Conservation (phyloP, 164 flowering plant species). For the Sextonia rubra region DNA sequence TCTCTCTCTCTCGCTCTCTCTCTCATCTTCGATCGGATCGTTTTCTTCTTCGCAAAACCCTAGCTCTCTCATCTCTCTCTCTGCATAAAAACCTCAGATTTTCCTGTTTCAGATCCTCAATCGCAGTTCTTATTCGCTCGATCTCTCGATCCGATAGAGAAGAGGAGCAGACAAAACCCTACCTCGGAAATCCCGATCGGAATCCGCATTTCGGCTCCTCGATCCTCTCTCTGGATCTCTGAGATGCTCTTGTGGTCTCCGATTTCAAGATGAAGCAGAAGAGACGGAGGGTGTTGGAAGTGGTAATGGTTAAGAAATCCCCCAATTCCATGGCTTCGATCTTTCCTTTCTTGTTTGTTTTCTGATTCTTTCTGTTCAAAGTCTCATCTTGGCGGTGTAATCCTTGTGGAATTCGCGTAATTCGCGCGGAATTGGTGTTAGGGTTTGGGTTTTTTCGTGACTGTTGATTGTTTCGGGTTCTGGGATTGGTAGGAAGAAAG, state of each 20-base stretch:
- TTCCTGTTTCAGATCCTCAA: background rate
- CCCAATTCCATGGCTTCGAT: background rate
- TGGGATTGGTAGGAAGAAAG: no score
- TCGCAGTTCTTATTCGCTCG: background rate
- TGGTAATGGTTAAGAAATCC: constrained; percentile 30
- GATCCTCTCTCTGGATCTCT: background rate
- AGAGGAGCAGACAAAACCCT: background rate
- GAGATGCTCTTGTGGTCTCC: background rate
- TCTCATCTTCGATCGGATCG: constrained; percentile 5
- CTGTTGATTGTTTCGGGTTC: no score
- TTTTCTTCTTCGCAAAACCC: background rate
- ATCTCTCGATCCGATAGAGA: constrained; percentile 5
- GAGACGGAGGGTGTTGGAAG: constrained; percentile 54
- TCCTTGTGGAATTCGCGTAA: background rate
- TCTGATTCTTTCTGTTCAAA: background rate
- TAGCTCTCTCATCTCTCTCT: background rate
- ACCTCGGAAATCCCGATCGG: background rate
- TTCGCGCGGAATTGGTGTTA: background rate
- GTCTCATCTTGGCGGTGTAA: background rate
- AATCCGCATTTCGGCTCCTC: background rate
- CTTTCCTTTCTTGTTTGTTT: background rate
- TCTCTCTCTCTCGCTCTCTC: background rate
- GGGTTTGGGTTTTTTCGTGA: background rate
- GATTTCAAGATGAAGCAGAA: constrained; percentile 51
- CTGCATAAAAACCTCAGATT: background rate